Evolutionary conservation across 2,329 filamentous ascomycete species (phyloP), one percentile per base, ranked within the genome.

Genomic region (Colletotrichum magnum): DNA sequence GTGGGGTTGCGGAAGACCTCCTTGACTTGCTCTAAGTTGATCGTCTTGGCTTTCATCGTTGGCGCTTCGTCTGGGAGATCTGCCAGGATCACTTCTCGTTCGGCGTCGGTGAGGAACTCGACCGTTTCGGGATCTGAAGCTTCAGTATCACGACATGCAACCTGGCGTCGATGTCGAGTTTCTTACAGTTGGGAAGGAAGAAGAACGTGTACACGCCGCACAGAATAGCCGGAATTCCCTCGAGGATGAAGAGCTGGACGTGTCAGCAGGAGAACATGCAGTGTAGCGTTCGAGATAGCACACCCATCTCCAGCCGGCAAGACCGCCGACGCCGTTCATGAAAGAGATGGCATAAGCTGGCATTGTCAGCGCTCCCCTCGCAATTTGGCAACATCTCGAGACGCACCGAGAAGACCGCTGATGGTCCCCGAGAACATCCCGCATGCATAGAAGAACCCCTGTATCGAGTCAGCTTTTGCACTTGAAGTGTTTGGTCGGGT

Each of bases 401-500:
- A 36, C 65, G 28, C 48, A 74, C 74, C 74, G 1, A 76, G 65
- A 1, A 77, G 59, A 26, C 75, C 73, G 57, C 76, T 77, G 13
- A 79, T 75, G 0, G 77, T 77, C 0, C 78, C 77, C 0, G 77
- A 77, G 36, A 79, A 77, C 72, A 76, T 75, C 3, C 77, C 76
- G 32, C 74, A 77, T 1, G 77, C 77, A 48, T 77, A 78, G 50
- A 79, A 77, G 68, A 80, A 76, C 1, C 76, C 77, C 74, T 76
- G 16, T 6, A 13, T 41, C 13, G 54, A 12, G 13, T 51, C 6
- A 7, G n/a, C 6, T 7, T 52, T 41, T 51, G n/a, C 10, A 21
- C 6, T 9, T 18, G 15, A 15, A 43, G 4, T 43, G 16, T 43
- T 7, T 10, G 32, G 32, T 36, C 7, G 32, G 32, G 7, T 4